phyloP scores from a whole-genome alignment of 345 rosid species.

The Hirschfeldia incana region DNA sequence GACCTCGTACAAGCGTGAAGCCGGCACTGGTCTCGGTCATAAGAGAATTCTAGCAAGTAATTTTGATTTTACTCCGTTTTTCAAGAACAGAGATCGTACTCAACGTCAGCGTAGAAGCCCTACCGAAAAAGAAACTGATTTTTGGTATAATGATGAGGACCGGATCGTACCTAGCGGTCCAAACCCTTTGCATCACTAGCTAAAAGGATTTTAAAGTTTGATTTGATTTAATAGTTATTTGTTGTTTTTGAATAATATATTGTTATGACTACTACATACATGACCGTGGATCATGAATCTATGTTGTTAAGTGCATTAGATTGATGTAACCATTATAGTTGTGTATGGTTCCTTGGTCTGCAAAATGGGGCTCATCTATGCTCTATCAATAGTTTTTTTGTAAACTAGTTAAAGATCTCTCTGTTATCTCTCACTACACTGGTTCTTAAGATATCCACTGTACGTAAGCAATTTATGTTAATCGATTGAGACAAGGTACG shows the following conservation, averaged over 20 bases:
- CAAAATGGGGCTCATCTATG: neutral
- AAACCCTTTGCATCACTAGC: constrained; percentile 77
- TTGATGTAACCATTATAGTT: constrained; percentile 23
- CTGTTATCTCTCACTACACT: neutral
- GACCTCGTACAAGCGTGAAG: constrained; percentile 23
- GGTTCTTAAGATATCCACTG: neutral
- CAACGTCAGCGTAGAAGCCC: constrained; percentile 26
- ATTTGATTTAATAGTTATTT: constrained; percentile 23
- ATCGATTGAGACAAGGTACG: neutral
- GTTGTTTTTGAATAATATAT: constrained; percentile 16
- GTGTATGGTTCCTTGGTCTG: constrained; percentile 30
- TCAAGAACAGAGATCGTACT: constrained; percentile 33
- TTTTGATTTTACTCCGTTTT: constrained; percentile 69
- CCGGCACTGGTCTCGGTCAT: constrained; percentile 22
- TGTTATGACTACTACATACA: constrained; percentile 6
- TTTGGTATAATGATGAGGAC: constrained; percentile 52
- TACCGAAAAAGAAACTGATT: constrained; percentile 42
- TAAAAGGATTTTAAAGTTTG: constrained; percentile 35
- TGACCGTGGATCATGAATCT: constrained; percentile 29
- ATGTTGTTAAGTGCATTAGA: constrained; percentile 29
- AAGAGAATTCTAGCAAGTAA: constrained; percentile 46
- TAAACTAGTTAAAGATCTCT: constrained; percentile 2
- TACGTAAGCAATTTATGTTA: neutral
- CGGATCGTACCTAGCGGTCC: constrained; percentile 82
- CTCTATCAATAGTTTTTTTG: constrained; percentile 9